phyloP scores from a whole-genome alignment of 2,329 filamentous ascomycete genomes.

The Phyllosticta paracitricarpa region DNA sequence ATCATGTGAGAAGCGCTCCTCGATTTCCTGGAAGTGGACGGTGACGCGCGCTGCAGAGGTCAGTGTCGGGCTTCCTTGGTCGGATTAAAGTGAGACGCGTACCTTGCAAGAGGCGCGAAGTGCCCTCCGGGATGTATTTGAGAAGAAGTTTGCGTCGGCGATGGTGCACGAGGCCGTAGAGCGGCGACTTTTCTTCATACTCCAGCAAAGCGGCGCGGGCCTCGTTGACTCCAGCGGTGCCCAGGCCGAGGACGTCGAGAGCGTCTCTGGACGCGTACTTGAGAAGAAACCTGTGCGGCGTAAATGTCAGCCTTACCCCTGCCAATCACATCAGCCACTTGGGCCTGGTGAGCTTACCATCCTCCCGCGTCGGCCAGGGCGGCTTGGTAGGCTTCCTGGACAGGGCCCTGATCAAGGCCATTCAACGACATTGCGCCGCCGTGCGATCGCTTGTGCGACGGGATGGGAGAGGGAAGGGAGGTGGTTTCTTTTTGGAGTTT shows the following conservation, averaged over 20 bases:
- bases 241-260: constrained; percentile 65
- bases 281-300: constrained; percentile 68
- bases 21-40: constrained; percentile 53
- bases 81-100: constrained; percentile 20
- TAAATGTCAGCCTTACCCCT: constrained; percentile 9
- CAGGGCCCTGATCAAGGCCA: constrained; percentile 71
- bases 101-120: constrained; percentile 90
- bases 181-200: constrained; percentile 74
- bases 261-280: constrained; percentile 87
- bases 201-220: constrained; percentile 66
- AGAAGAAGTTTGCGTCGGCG: constrained; percentile 81
- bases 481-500: background rate
- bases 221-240: constrained; percentile 74
- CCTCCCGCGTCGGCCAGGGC: constrained; percentile 76
- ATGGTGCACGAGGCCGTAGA: constrained; percentile 89
- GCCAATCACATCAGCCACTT: constrained; percentile 5
- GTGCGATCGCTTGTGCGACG: constrained; percentile 7
- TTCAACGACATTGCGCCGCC: constrained; percentile 72
- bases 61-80: background rate
- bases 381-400: constrained; percentile 76
- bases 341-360: constrained; percentile 57
- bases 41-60: constrained; percentile 62
- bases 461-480: constrained; percentile 9
- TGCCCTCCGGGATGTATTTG: constrained; percentile 85
- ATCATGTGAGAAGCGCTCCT: constrained; percentile 69